phyloP scores from a whole-genome alignment of 2,329 filamentous ascomycete species.

The Aotearoamyces nothofagi region DNA sequence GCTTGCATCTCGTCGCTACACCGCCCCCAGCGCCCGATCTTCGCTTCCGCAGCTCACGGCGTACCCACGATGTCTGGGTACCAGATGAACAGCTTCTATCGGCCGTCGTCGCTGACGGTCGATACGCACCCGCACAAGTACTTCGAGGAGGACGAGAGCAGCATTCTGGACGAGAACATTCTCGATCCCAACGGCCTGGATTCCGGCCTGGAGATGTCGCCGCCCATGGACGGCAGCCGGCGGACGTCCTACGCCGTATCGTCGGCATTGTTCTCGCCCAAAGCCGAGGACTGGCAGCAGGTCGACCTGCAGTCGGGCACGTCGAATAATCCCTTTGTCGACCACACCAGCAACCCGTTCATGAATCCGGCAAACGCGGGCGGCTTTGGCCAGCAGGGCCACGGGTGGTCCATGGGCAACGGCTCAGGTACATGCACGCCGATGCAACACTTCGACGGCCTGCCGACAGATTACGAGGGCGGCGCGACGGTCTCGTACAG shows the following conservation, averaged over 20 bases:
- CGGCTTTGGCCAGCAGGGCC: conserved; percentile 14
- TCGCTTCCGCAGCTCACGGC: conserved; percentile 4
- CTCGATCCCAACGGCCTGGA: conserved; percentile 43
- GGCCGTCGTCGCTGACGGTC: conserved; percentile 17
- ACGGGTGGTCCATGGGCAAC: conserved; percentile 21
- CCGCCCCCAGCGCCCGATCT: conserved; percentile 6
- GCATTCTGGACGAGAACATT: conserved; percentile 44
- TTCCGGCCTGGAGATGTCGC: conserved; percentile 47
- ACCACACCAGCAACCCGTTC: conserved; percentile 47
- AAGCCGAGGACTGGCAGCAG: conserved; percentile 47
- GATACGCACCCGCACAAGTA: conserved; percentile 28
- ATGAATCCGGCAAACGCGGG: conserved; percentile 36
- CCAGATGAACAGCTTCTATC: conserved; percentile 18
- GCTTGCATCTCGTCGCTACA: conserved; percentile 4
- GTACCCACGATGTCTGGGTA: conserved; percentile 16
- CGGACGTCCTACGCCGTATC: conserved; percentile 47
- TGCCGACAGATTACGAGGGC: conserved; percentile 39
- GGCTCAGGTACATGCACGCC: conserved; percentile 60
- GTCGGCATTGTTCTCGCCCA: conserved; percentile 47
- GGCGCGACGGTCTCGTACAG: conserved; percentile 32
- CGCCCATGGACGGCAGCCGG: conserved; percentile 44
- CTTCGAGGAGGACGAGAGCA: conserved; percentile 45
- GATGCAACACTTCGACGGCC: conserved; percentile 52
- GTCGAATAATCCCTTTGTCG: conserved; percentile 48
- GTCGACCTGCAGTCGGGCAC: conserved; percentile 49